phyloP scores from a whole-genome alignment of 495 filamentous ascomycete species.

The Trichoderma gamsii region DNA sequence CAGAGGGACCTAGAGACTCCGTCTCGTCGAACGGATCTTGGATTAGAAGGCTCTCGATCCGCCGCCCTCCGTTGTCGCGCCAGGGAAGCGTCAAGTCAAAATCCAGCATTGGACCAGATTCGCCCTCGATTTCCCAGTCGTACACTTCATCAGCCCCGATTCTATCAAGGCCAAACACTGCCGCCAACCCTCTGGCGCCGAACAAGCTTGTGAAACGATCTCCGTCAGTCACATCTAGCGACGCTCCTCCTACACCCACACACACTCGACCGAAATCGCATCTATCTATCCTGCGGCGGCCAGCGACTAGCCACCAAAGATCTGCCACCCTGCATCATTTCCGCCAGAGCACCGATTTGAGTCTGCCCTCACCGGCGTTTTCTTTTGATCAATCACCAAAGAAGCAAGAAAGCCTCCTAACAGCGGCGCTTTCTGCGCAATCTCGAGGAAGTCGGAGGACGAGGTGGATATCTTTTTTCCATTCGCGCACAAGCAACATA shows the following conservation, averaged over 20 bases:
- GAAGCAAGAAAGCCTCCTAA: slow-evolving; percentile 20
- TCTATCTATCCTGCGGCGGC: slow-evolving; percentile 59
- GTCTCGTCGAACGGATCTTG: slow-evolving; percentile 61
- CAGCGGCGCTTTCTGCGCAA: slow-evolving; percentile 17
- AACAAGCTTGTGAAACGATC: slow-evolving; percentile 93
- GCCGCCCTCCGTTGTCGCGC: slow-evolving; percentile 54
- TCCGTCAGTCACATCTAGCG: slow-evolving; percentile 41
- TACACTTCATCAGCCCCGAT: slow-evolving; percentile 66
- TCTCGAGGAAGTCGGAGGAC: neutral
- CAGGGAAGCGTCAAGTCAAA: slow-evolving; percentile 52
- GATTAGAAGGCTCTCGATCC: slow-evolving; percentile 66
- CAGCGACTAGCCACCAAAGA: slow-evolving; percentile 83
- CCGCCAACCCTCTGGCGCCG: slow-evolving; percentile 47
- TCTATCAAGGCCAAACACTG: slow-evolving; percentile 35
- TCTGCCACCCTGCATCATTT: slow-evolving; percentile 62
- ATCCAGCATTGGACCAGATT: slow-evolving; percentile 60
- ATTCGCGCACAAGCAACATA: slow-evolving; percentile 25
- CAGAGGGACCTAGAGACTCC: slow-evolving; percentile 40
- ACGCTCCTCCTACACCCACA: slow-evolving; percentile 22
- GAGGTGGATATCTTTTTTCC: slow-evolving; percentile 44
- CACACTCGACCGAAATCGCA: slow-evolving; percentile 46
- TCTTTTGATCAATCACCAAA: slow-evolving; percentile 31
- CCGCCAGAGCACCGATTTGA: slow-evolving; percentile 20
- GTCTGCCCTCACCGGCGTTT: slow-evolving; percentile 25
- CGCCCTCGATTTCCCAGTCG: slow-evolving; percentile 64